A percentile compares a stretch with the other conserved stretches of the same genome.
phyloP scores from a whole-genome alignment of 2,329 filamentous ascomycete species.

The Alternaria postmessia region DNA sequence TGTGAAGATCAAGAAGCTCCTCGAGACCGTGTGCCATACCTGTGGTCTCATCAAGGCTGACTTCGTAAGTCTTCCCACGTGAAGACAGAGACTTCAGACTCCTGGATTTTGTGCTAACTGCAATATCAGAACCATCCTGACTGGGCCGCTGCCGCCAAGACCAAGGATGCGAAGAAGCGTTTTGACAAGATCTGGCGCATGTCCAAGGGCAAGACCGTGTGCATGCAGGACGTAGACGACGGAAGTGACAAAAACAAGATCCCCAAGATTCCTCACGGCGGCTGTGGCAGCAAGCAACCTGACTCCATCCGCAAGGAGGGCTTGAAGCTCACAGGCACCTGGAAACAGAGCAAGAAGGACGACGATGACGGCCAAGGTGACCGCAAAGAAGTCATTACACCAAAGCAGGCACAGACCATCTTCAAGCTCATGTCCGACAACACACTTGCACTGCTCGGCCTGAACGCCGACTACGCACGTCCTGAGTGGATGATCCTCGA shows the following conservation, averaged over 20 bases:
- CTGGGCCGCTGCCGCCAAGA: constrained; percentile 80
- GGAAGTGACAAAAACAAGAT: constrained; percentile 59
- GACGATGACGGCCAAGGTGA: constrained; percentile 71
- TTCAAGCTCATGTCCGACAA: constrained; percentile 84
- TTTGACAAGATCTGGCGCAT: constrained; percentile 93
- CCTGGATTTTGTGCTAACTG: constrained; percentile 65
- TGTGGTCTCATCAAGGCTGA: constrained; percentile 98
- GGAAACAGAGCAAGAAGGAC: constrained; percentile 75
- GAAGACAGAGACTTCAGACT: constrained; percentile 61
- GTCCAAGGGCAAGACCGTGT: constrained; percentile 87
- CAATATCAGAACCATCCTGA: constrained; percentile 71
- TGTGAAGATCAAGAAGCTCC: constrained; percentile 98
- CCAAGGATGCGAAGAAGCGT: constrained; percentile 90
- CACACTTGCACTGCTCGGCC: constrained; percentile 84
- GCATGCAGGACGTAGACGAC: constrained; percentile 78
- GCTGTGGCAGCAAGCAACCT: constrained; percentile 91
- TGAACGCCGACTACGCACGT: constrained; percentile 93
- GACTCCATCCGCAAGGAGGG: constrained; percentile 82
- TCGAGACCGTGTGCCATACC: constrained; percentile 99
- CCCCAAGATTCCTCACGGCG: constrained; percentile 71
- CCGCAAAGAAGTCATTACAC: constrained; percentile 83
- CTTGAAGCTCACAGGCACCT: constrained; percentile 79
- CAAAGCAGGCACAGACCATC: constrained; percentile 83
- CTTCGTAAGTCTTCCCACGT: constrained; percentile 83
- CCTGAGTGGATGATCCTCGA: constrained; percentile 99